phyloP scores from a whole-genome alignment of 2,329 filamentous ascomycete species.

The Thelonectria discophora region DNA sequence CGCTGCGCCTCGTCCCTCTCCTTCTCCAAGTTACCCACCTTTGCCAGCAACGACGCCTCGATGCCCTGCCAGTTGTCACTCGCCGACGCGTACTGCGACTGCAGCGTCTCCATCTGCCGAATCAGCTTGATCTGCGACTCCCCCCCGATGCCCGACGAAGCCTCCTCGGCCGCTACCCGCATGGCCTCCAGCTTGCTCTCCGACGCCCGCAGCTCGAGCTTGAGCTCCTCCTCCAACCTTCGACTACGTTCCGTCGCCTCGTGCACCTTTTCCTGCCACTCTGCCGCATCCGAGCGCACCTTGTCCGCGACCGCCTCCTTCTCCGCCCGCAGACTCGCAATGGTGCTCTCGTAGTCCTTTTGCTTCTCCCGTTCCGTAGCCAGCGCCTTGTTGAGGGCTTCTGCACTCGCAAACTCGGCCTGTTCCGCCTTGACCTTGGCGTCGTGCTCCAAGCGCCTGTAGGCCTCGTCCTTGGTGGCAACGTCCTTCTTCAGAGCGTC shows the following conservation, averaged over 20 bases:
- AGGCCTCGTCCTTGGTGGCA: constrained; percentile 68
- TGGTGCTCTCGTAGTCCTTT: constrained; percentile 64
- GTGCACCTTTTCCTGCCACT: constrained; percentile 76
- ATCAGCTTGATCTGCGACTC: constrained; percentile 90
- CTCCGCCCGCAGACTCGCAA: constrained; percentile 77
- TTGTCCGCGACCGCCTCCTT: constrained; percentile 79
- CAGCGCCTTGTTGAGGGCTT: constrained; percentile 72
- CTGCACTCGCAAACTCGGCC: constrained; percentile 70
- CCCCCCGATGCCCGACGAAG: constrained; percentile 80
- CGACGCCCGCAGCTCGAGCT: constrained; percentile 77
- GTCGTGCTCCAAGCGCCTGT: constrained; percentile 75
- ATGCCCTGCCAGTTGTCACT: constrained; percentile 99
- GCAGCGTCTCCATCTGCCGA: constrained; percentile 92
- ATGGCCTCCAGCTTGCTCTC: constrained; percentile 92
- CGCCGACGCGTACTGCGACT: constrained; percentile 93
- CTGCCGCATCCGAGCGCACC: constrained; percentile 72
- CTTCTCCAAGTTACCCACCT: constrained; percentile 81
- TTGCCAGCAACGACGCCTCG: constrained; percentile 82
- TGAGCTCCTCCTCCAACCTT: constrained; percentile 77
- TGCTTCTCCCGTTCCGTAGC: constrained; percentile 69
- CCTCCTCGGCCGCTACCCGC: constrained; percentile 86
- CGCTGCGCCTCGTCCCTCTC: constrained; percentile 87
- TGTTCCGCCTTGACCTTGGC: constrained; percentile 73
- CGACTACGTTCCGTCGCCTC: constrained; percentile 76
- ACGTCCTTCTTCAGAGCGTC: constrained; percentile 57